Conservation (phyloP, 352 stramenopile genomes). For the Globisporangium radiosum region DNA sequence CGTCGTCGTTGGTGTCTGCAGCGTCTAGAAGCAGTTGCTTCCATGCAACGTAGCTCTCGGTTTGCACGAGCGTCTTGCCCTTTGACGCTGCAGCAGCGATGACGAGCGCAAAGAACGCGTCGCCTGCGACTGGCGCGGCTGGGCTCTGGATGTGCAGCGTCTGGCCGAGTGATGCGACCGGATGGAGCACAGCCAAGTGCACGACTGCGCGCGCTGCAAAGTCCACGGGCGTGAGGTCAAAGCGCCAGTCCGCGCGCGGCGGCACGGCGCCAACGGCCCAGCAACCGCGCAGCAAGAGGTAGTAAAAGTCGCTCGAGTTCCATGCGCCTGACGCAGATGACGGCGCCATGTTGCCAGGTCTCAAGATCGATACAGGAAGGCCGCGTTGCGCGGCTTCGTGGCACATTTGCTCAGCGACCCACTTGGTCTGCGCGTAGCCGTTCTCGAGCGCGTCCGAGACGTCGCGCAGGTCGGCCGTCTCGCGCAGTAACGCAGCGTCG, state of each 20-base stretch:
- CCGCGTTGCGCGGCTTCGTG: conserved; percentile 67
- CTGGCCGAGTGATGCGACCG: conserved; percentile 46
- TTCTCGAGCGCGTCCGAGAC: conserved; percentile 62
- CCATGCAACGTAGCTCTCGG: conserved; percentile 35
- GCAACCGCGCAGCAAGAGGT: conserved; percentile 81
- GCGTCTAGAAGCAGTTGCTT: conserved; percentile 23
- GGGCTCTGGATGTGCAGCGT: conserved; percentile 76
- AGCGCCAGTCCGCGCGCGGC: conserved; percentile 59
- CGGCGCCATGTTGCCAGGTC: conserved; percentile 87
- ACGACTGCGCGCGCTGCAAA: conserved; percentile 85
- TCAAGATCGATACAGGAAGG: conserved; percentile 82
- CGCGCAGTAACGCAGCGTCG: conserved; percentile 21
- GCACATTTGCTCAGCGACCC: conserved; percentile 87
- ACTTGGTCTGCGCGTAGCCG: conserved; percentile 89
- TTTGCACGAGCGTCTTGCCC: conserved; percentile 18
- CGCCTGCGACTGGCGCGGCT: conserved; percentile 27
- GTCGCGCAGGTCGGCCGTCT: conserved; percentile 52
- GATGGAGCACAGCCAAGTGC: conserved; percentile 57
- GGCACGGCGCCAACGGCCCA: conserved; percentile 53
- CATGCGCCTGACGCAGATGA: conserved; percentile 54
- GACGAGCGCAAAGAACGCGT: conserved; percentile 46
- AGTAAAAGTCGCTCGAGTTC: conserved; percentile 90
- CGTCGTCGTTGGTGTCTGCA: conserved; percentile 20
- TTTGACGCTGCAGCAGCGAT: conserved; percentile 6
- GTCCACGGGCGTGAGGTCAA: conserved; percentile 91